Evolutionary conservation across 2,329 filamentous ascomycete species (phyloP).

Genomic region (Cytospora mali): DNA sequence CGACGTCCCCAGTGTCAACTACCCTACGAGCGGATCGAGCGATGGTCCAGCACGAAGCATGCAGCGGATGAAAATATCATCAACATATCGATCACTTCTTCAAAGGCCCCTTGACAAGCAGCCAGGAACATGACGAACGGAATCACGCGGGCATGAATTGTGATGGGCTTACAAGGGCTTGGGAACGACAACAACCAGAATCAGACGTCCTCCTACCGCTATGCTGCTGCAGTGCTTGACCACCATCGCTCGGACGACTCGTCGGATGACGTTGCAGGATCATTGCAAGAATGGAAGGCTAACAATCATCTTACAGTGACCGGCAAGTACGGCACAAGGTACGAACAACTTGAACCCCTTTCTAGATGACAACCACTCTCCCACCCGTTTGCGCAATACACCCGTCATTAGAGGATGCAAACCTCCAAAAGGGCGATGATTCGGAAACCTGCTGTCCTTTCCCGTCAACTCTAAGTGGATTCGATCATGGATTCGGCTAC

Average conservation of each 20-base stretch:
- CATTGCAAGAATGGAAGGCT: constrained; percentile 9
- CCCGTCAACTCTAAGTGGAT: too few species aligned
- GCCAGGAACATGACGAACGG: neutral
- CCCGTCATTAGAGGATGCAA: neutral
- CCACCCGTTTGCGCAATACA: constrained; percentile 1
- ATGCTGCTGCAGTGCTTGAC: constrained; percentile 9
- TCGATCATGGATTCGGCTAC: neutral
- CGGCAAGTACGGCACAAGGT: constrained; percentile 98
- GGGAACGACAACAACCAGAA: neutral
- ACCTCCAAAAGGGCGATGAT: neutral
- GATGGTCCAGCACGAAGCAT: constrained; percentile 25
- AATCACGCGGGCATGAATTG: constrained; percentile 7
- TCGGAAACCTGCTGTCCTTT: too few species aligned
- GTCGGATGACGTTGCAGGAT: too few species aligned
- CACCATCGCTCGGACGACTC: constrained; percentile 1
- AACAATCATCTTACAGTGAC: constrained; percentile 73
- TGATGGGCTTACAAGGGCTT: neutral
- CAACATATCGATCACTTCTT: neutral
- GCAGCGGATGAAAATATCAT: neutral
- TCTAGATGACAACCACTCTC: constrained; percentile 17
- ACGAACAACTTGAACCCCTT: constrained; percentile 47
- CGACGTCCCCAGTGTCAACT: constrained; percentile 15
- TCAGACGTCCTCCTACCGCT: neutral
- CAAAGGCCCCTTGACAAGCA: neutral
- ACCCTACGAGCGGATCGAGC: constrained; percentile 18